Percentiles rank a stretch among this genome's conserved stretches.
These are phyloP conservation scores for Vigna mungo DNA, from an alignment of 306 rosid genomes.

Conservation along the genomic window DNA sequence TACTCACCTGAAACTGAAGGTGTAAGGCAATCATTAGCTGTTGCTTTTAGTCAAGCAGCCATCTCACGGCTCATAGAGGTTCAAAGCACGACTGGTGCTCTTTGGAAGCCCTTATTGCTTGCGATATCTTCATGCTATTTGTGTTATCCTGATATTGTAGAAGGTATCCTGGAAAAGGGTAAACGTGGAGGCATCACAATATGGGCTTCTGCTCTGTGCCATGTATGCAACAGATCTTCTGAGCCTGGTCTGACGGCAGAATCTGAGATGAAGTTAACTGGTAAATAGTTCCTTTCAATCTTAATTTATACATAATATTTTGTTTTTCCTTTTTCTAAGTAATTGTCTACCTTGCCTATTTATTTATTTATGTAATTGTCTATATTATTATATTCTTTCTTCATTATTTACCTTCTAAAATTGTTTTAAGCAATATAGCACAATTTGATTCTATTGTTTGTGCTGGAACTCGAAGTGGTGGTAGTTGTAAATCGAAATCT, in stretches of 20 bases:
- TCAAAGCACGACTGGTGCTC: constrained; percentile 58
- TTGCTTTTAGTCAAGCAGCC: constrained; percentile 65
- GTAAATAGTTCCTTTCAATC: constrained; percentile 55
- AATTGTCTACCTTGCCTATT: constrained; percentile 5
- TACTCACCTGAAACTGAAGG: constrained; percentile 69
- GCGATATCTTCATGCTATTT: constrained; percentile 85
- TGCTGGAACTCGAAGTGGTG: constrained; percentile 18
- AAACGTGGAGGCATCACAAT: constrained; percentile 62
- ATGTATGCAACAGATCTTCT: constrained; percentile 58
- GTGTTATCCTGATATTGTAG: constrained; percentile 76
- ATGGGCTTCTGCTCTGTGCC: constrained; percentile 79
- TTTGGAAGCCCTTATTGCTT: constrained; percentile 87
- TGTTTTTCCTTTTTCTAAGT: constrained; percentile 35
- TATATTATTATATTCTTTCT: constrained; percentile 12
- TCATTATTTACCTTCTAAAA: not conserved
- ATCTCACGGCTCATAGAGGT: constrained; percentile 66
- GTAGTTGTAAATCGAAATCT: not conserved
- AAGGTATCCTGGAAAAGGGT: constrained; percentile 70
- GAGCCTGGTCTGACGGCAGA: constrained; percentile 62
- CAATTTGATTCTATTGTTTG: constrained; percentile 1
- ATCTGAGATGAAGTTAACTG: constrained; percentile 77
- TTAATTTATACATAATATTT: constrained; percentile 27
- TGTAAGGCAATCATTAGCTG: constrained; percentile 69
- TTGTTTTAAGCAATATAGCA: constrained; percentile 20
- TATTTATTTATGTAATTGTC: not conserved